Evolutionary conservation across 2,329 filamentous ascomycete genomes (phyloP), one percentile per base, ranked within the genome.

Genomic region (Amphichorda felina): DNA sequence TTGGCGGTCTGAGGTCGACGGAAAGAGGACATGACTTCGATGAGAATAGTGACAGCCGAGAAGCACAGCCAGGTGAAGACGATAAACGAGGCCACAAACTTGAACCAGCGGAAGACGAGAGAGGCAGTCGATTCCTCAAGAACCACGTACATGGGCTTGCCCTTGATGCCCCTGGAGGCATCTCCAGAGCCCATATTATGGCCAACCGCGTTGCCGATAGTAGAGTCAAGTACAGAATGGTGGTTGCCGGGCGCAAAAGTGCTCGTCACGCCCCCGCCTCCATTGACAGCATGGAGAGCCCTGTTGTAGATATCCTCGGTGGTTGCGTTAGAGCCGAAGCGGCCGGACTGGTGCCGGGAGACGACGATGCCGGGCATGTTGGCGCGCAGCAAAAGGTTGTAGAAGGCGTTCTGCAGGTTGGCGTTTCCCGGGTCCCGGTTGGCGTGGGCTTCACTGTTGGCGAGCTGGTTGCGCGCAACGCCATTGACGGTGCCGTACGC

Each of bases 341-440:
- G 76, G 42, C 83, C 83, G 13, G 82, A 87, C 53, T 87, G 79
- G 57, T 94, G 91, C 49, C 91, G 72, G 58, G 96, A 87, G 40
- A 95, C 73, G 38, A 98, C 67, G 43, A 98, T 94, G 35, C 87
- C 81, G 14, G 89, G 85, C 82, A 95, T 88, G 50, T 93, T 91
- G 35, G 89, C 87, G 53, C 83, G 82, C 37, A 95, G 69, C 11
- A 98, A 73, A 31, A 88, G 80, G 53, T 89, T 82, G 55, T 98
- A 98, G 56, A 98, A 95, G 13, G 84, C 81, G 55, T 89, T 91
- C 56, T 98, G 91, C 15, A 87, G 79, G 30, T 82, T 82, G 19
- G 87, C 81, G 56, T 86, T 96, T 40, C 68, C 73, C 2, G 91
- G 86, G 49, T 94, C 94, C 57, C 86, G 82, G 60, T 96, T 98